These are phyloP conservation scores for Cicer pinnatifidum DNA, from an alignment of 306 rosid genomes.

Conservation along the genomic window DNA sequence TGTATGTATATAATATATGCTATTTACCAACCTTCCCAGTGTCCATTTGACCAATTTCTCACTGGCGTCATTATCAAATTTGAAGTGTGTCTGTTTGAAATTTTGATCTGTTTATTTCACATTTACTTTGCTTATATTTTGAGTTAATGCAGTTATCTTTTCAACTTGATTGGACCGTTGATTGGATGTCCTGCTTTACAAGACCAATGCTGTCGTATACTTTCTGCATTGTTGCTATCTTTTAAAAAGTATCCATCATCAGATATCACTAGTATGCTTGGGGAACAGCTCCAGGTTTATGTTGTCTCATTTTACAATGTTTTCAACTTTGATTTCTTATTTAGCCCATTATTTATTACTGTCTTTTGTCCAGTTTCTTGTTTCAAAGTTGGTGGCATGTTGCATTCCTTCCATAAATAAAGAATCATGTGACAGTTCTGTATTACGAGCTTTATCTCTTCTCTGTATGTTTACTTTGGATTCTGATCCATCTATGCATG, in stretches of 20 bases:
- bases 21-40: background rate
- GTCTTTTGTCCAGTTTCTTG: constrained; percentile 64
- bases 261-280: constrained; percentile 67
- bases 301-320: constrained; percentile 1
- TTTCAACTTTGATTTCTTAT: constrained; percentile 24
- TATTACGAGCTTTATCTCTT: constrained; percentile 66
- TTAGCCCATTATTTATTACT: constrained; percentile 37
- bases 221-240: constrained; percentile 58
- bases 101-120: constrained; percentile 27
- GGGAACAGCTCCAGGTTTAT: constrained; percentile 88
- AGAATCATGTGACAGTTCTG: constrained; percentile 49
- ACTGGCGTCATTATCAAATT: background rate
- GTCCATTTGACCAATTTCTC: background rate
- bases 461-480: constrained; percentile 70
- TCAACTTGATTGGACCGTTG: constrained; percentile 81
- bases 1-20: background rate
- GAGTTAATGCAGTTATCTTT: constrained; percentile 71
- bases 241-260: constrained; percentile 53
- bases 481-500: constrained; percentile 78
- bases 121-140: constrained; percentile 33
- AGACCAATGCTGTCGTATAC: constrained; percentile 77
- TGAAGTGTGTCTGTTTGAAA: background rate
- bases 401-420: constrained; percentile 65
- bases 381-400: constrained; percentile 83
- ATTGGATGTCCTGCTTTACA: constrained; percentile 64